A percentile compares a stretch with the other conserved stretches of the same genome.
These are phyloP conservation scores for Atkinsonella texensis DNA, from an alignment of 2,329 filamentous ascomycete species.

Conservation along the genomic window DNA sequence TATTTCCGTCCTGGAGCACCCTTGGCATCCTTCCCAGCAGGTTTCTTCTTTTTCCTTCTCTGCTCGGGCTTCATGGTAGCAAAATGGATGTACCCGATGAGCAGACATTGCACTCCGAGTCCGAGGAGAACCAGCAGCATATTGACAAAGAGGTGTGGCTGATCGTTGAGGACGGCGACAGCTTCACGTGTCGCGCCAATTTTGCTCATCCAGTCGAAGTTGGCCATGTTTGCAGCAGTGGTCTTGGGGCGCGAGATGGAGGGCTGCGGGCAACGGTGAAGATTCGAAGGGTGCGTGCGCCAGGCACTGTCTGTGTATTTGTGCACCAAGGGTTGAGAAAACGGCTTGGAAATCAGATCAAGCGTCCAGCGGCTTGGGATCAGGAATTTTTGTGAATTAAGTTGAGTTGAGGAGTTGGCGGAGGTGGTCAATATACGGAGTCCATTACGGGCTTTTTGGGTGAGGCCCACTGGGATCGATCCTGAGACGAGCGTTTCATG, in stretches of 20 bases:
- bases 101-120: slow-evolving; percentile 31
- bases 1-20: background rate
- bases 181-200: slow-evolving; percentile 47
- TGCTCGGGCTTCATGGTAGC: slow-evolving; percentile 50
- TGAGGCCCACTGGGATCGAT: slow-evolving; percentile 1
- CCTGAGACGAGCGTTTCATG: slow-evolving; percentile 11
- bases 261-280: background rate
- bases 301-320: too few species aligned
- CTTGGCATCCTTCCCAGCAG: slow-evolving; percentile 1
- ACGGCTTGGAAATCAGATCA: too few species aligned
- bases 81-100: slow-evolving; percentile 47
- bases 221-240: slow-evolving; percentile 24
- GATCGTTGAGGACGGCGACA: slow-evolving; percentile 48
- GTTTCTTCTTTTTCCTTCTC: slow-evolving; percentile 32
- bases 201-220: slow-evolving; percentile 44
- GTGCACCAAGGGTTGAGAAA: background rate
- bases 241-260: background rate
- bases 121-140: slow-evolving; percentile 41
- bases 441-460: background rate
- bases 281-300: background rate
- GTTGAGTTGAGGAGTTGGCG: background rate
- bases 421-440: background rate
- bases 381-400: too few species aligned
- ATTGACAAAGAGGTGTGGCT: slow-evolving; percentile 46
- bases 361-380: too few species aligned